Evolutionary conservation across 352 stramenopile species (phyloP), one percentile per base, ranked within the genome.

Genomic region (Phytophthora crassamura): DNA sequence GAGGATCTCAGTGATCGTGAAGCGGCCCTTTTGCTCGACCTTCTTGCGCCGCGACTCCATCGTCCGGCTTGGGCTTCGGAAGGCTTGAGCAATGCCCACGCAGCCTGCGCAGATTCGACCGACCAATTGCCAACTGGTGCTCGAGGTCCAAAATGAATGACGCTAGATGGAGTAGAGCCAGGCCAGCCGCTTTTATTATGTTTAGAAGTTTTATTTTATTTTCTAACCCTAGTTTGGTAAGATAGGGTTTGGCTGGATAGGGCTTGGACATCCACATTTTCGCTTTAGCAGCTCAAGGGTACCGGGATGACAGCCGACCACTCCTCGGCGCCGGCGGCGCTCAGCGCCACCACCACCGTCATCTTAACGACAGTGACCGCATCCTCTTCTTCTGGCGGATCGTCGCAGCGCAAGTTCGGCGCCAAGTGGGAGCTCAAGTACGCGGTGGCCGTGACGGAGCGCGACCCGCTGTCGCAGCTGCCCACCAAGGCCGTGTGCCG

Each of bases 1-100:
- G 45, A 86, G 67, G 54, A 94, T 85, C 61, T 92, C 83, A 6
- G 80, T 91, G 71, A 94, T 94, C 5, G 86, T 94, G 67, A 94
- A 94, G 70, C 86, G 82, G 8, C 86, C 84, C 53, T 85, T 83
- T 66, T 81, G 75, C 72, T 94, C 80, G 9, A 94, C 84, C 34
- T 83, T 83, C 70, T 63, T 75, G 50, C 65, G 70, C 55, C 72
- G 61, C 34, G 59, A 66, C 65, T 77, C 73, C 65, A 80, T 84
- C 50, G 38, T 46, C 18, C 18, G 11, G 22, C 5, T 25, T 25
- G 22, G 22, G 22, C 22, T 25, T 25, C 22, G 3, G 22, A 25
- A 25, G 22, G 22, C 42, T 48, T 48, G 28, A 14, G 8, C 8
- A 16, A n/a, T 18, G 52, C 39, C 47, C 50, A 30, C 46, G 22